Evolutionary conservation across 306 rosid genomes (phyloP).

Genomic region (Trifolium fragiferum): DNA sequence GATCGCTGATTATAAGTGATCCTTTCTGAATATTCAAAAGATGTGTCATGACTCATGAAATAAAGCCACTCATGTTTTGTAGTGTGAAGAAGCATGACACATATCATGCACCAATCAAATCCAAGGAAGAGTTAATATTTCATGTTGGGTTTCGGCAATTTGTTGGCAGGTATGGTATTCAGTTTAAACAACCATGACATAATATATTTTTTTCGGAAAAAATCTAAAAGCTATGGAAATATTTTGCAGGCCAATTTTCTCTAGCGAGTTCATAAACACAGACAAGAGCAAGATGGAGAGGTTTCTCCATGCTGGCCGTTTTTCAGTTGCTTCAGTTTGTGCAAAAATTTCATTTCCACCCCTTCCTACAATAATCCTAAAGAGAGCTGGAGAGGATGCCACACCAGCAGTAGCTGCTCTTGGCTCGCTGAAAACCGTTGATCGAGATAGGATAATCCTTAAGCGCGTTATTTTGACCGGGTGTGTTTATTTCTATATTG

Average conservation of each 20-base stretch:
- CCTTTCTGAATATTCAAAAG: too few species aligned
- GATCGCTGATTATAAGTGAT: too few species aligned
- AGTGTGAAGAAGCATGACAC: too few species aligned
- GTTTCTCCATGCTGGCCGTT: conserved; percentile 92
- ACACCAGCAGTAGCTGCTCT: conserved; percentile 69
- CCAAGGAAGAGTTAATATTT: conserved; percentile 86
- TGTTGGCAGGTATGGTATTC: conserved; percentile 59
- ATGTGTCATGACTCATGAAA: too few species aligned
- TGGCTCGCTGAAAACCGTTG: conserved; percentile 82
- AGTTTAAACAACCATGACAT: not conserved
- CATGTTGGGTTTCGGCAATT: conserved; percentile 96
- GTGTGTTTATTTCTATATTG: not conserved
- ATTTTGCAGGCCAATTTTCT: conserved; percentile 59
- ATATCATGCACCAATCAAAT: conserved; percentile 48
- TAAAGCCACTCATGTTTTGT: too few species aligned
- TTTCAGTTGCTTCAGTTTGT: conserved; percentile 82
- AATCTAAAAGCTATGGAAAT: not conserved
- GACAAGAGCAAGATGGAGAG: conserved; percentile 97
- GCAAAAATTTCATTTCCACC: conserved; percentile 92
- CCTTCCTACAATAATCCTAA: conserved; percentile 74
- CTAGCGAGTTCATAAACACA: conserved; percentile 73
- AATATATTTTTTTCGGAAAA: not conserved
- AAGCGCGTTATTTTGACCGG: too few species aligned
- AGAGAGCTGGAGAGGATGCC: conserved; percentile 55
- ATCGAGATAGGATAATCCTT: conserved; percentile 79